A percentile compares a stretch with the other conserved stretches of the same genome.
These are phyloP conservation scores for Xylaria cubensis DNA, from an alignment of 495 filamentous ascomycete genomes.

Conservation along the genomic window DNA sequence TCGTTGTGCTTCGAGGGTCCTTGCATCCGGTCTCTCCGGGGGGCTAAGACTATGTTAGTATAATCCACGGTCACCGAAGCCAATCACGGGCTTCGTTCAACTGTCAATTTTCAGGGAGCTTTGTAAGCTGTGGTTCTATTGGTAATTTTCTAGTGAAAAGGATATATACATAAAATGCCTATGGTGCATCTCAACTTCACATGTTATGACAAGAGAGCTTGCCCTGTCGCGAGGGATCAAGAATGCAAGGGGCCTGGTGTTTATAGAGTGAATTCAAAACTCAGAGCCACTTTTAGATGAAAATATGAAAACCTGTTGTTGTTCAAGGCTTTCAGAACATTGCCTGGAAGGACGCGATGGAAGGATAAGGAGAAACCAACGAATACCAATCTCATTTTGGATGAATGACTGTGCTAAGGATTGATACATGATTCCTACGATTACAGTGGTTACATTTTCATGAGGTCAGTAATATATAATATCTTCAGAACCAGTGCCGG, in stretches of 20 bases:
- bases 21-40: not conserved
- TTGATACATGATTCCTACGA: not conserved
- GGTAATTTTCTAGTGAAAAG: not conserved
- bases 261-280: not conserved
- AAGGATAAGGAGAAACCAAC: not conserved
- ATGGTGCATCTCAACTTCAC: not conserved
- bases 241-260: not conserved
- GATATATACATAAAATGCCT: not conserved
- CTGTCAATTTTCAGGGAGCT: not conserved
- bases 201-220: not conserved
- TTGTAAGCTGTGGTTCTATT: not conserved
- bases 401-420: not conserved
- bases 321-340: not conserved
- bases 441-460: not conserved
- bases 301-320: not conserved
- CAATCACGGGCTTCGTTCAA: conserved; percentile 7
- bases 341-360: not conserved
- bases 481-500: not conserved
- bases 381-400: too few relatives aligned
- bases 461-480: not conserved
- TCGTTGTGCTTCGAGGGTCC: not conserved
- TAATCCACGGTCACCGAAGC: not conserved
- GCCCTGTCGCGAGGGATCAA: not conserved
- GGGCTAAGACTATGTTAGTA: not conserved
- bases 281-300: not conserved